phyloP scores from a whole-genome alignment of 495 filamentous ascomycete species.

The Daldinia vernicosa region DNA sequence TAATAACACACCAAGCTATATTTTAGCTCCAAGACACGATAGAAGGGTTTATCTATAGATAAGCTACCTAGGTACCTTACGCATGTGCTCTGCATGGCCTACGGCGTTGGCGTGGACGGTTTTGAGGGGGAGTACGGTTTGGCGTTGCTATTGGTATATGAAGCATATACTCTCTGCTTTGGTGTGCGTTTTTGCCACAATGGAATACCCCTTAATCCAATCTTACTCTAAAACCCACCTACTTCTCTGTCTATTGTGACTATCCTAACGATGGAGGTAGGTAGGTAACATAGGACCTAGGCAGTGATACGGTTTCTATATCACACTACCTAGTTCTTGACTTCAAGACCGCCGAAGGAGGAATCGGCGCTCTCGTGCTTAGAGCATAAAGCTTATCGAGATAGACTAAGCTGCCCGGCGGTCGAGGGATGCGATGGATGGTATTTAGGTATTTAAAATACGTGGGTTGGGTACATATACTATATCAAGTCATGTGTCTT shows the following conservation, averaged over 20 bases:
- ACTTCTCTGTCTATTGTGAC: neutral
- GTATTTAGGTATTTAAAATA: too few species aligned
- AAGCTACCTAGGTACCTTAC: neutral
- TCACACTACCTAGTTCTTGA: too few species aligned
- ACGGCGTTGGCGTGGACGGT: neutral
- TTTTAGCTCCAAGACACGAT: neutral
- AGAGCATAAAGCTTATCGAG: too few species aligned
- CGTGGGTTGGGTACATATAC: neutral
- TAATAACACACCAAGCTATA: neutral
- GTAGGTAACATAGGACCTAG: too few species aligned
- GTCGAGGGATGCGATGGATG: neutral
- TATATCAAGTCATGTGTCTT: neutral
- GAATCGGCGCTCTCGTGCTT: too few species aligned
- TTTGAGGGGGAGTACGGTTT: neutral
- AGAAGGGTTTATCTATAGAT: neutral
- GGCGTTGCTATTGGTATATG: constrained; percentile 1
- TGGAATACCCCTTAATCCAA: constrained; percentile 1
- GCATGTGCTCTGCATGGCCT: constrained; percentile 12
- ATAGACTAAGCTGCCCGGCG: neutral
- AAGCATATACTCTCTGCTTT: neutral
- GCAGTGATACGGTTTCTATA: too few species aligned
- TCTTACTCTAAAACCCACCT: neutral
- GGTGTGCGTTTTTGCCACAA: neutral
- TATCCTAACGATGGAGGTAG: too few species aligned
- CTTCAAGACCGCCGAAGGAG: too few species aligned